Evolutionary conservation across 108 stramenopile species (phyloP).

Genomic region (Cyclotella distinguenda): DNA sequence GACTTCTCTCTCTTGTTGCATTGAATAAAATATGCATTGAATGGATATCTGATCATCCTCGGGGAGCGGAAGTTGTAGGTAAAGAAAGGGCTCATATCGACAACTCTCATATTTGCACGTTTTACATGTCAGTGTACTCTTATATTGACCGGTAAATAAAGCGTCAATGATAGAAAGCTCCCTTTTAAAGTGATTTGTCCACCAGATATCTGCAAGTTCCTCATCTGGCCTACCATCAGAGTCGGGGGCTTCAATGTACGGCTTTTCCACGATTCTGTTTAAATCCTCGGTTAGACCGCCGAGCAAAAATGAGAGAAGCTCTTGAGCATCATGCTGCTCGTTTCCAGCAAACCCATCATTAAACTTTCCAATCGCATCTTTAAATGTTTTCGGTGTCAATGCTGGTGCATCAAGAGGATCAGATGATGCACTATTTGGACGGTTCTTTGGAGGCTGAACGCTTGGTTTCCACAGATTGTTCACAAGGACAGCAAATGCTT

Average conservation of each 20-base stretch:
- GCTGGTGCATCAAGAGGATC: constrained; percentile 72
- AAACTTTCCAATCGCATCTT: constrained; percentile 86
- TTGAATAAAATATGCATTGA: constrained; percentile 66
- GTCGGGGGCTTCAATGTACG: constrained; percentile 93
- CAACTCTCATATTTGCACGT: constrained; percentile 94
- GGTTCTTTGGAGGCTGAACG: constrained; percentile 43
- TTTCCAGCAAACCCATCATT: constrained; percentile 93
- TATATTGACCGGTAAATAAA: constrained; percentile 94
- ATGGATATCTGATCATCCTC: constrained; percentile 85
- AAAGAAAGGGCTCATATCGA: constrained; percentile 96
- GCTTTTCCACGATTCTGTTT: constrained; percentile 94
- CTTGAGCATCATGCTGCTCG: constrained; percentile 98
- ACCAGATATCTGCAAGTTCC: constrained; percentile 97
- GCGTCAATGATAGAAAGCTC: constrained; percentile 95
- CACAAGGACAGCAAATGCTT: constrained; percentile 90
- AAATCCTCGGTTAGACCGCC: constrained; percentile 95
- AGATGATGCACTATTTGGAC: constrained; percentile 58
- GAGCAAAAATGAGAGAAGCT: constrained; percentile 87
- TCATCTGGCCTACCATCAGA: constrained; percentile 91
- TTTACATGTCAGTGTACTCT: constrained; percentile 92
- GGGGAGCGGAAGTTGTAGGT: constrained; percentile 91
- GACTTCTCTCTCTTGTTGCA: constrained; percentile 39
- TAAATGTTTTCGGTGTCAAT: constrained; percentile 91
- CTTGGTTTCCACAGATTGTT: constrained; percentile 83
- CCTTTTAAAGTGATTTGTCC: constrained; percentile 92